Percentiles rank a stretch among this genome's conserved stretches.
These are phyloP conservation scores for Hansenula anomala DNA, from an alignment of 1,139 yeast genomes.

Conservation along the genomic window DNA sequence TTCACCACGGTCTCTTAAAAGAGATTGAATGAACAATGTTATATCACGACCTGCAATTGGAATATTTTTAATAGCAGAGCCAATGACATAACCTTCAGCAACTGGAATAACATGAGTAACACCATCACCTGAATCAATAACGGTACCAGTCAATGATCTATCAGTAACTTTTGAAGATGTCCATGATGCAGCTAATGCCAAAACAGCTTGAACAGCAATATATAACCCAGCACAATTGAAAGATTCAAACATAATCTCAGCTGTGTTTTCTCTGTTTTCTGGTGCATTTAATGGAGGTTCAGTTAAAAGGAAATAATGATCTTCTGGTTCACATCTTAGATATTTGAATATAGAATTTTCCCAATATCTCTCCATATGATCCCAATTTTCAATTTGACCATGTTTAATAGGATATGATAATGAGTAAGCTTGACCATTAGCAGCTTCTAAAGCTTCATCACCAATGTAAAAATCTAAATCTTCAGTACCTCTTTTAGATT, in stretches of 20 bases:
- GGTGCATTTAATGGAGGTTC: slow-evolving; percentile 99
- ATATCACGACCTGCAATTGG: slow-evolving; percentile 99
- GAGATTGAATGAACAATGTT: slow-evolving; percentile 85
- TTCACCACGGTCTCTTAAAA: slow-evolving; percentile 96
- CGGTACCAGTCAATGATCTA: slow-evolving; percentile 95
- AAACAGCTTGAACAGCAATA: slow-evolving; percentile 97
- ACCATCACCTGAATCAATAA: slow-evolving; percentile 96
- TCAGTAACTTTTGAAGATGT: slow-evolving; percentile 93
- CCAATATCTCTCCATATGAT: slow-evolving; percentile 99
- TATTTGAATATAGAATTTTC: slow-evolving; percentile 94
- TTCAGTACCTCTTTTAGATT: slow-evolving; percentile 84
- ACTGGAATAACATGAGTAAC: slow-evolving; percentile 99
- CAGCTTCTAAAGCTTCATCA: slow-evolving; percentile 86
- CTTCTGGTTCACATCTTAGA: slow-evolving; percentile 97
- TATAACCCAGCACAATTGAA: slow-evolving; percentile 98
- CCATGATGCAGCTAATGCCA: slow-evolving; percentile 99
- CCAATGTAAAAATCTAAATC: slow-evolving; percentile 95
- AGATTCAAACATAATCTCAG: slow-evolving; percentile 97
- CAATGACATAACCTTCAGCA: slow-evolving; percentile 98
- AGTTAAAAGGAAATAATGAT: slow-evolving; percentile 88
- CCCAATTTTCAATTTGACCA: slow-evolving; percentile 99
- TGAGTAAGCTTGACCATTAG: slow-evolving; percentile 87
- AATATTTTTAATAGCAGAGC: slow-evolving; percentile 92
- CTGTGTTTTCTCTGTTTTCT: slow-evolving; percentile 96
- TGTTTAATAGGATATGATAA: slow-evolving; percentile 91